Evolutionary conservation across 495 filamentous ascomycete genomes (phyloP).

Genomic region (Tuber umbilicatum): DNA sequence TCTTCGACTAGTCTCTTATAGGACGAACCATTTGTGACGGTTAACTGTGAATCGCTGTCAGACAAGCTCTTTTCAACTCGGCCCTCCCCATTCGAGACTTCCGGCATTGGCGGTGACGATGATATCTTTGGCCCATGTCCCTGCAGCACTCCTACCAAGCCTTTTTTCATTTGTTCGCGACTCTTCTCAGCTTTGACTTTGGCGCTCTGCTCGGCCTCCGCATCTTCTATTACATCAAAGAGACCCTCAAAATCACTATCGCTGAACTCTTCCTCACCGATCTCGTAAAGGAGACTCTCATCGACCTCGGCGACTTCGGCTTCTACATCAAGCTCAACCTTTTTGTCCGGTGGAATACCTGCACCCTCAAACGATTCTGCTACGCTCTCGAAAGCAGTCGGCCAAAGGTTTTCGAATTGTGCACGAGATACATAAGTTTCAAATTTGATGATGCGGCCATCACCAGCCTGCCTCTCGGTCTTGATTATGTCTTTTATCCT

Average conservation of each 20-base stretch:
- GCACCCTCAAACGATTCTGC: constrained; percentile 61
- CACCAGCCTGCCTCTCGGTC: constrained; percentile 55
- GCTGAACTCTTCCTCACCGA: constrained; percentile 36
- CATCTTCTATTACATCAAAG: constrained; percentile 28
- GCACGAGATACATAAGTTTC: constrained; percentile 55
- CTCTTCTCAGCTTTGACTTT: neutral
- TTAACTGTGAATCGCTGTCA: neutral
- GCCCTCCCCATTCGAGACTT: neutral
- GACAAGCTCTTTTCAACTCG: neutral
- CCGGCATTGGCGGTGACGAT: neutral
- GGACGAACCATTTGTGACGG: neutral
- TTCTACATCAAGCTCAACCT: constrained; percentile 26
- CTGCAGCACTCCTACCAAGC: neutral
- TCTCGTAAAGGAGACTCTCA: constrained; percentile 46
- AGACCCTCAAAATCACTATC: constrained; percentile 18
- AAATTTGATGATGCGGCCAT: constrained; percentile 52
- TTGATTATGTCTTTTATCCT: constrained; percentile 55
- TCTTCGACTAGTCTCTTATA: neutral
- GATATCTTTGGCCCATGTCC: neutral
- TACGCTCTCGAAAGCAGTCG: constrained; percentile 72
- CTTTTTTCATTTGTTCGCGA: neutral
- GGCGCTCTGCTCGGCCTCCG: constrained; percentile 23
- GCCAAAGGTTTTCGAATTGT: constrained; percentile 54
- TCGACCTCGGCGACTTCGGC: constrained; percentile 52
- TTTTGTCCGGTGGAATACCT: constrained; percentile 3